Base-by-base conservation (phyloP, 2,329 filamentous ascomycete genomes). In the Penicillium capsulatum region DNA sequence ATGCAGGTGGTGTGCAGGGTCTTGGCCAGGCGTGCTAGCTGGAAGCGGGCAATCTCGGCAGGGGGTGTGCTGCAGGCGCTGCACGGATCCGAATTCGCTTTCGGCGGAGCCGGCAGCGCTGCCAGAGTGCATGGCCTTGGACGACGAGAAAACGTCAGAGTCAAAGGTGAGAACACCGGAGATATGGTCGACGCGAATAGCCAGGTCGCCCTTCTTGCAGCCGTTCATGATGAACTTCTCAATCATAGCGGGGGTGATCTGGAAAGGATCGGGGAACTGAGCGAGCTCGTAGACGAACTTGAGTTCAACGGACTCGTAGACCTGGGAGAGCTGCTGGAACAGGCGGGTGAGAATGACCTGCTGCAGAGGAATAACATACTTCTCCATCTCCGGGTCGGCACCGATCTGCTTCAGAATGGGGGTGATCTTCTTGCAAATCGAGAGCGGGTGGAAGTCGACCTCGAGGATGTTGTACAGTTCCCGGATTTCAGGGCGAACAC, bases 181-280 rank as follows among this genome's bases (percentile, higher is more conserved):
- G 47, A 89, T 89, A 64, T 98, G 92, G 63, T 97, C 87, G 69
- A 97, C 88, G 47, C 92, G 89, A 57, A 98, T 94, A 38, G 92
- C 86, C 31, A 98, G 78, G 58, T 98, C 92, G 41, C 92, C 92
- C 80, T 98, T 98, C 81, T 98, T 98, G 79, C 94, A 97, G 50
- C 92, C 92, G 69, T 98, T 98, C 92, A 98, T 98, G 76, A 98
- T 97, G 76, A 98, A 98, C 74, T 97, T 98, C 76, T 98, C 92
- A 53, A 98, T 94, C 47, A 87, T 94, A 52, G 84, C 81, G 38
- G 86, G 83, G 49, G 80, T 85, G 53, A 97, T 89, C 70, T 96
- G 85, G 79, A 94, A 97, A 29, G 92, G 88, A 64, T 94, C 90
- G 7, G 92, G 92, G 77, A 98, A 98, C 61, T 92, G 80, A 48